These are phyloP conservation scores for Suhomyces tanzawaensis DNA, from an alignment of 805 yeast genomes.

Conservation along the genomic window DNA sequence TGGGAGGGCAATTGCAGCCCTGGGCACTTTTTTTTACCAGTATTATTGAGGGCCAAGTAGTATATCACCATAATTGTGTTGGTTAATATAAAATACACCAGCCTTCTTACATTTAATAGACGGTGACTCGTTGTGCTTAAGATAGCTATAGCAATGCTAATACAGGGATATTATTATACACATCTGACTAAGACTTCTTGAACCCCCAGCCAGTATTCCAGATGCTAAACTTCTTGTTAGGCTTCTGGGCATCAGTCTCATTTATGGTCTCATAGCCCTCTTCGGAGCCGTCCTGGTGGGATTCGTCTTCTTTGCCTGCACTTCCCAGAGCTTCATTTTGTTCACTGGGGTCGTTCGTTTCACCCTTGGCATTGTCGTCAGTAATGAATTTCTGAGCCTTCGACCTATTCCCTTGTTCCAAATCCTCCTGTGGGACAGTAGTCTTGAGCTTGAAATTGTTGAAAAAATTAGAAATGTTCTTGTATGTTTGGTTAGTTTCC, in stretches of 20 bases:
- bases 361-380: constrained; percentile 5
- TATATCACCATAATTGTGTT: no score
- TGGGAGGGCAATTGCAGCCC: no score
- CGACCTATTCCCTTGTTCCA: constrained; percentile 2
- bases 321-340: neutral
- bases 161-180: no score
- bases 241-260: constrained; percentile 2
- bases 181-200: no score
- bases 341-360: neutral
- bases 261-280: constrained; percentile 6
- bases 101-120: no score
- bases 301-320: neutral
- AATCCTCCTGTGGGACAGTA: constrained; percentile 11
- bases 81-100: no score
- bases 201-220: constrained; percentile 15
- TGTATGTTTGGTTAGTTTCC: constrained; percentile 11
- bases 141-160: no score
- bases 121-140: no score
- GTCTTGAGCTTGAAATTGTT: constrained; percentile 13
- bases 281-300: neutral
- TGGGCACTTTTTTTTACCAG: no score
- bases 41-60: no score
- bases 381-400: constrained; percentile 12
- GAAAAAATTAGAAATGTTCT: constrained; percentile 25
- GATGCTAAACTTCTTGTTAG: constrained; percentile 5